These are phyloP conservation scores for Handroanthus guayacan DNA, from an alignment of 257 asterid species.

Conservation along the genomic window DNA sequence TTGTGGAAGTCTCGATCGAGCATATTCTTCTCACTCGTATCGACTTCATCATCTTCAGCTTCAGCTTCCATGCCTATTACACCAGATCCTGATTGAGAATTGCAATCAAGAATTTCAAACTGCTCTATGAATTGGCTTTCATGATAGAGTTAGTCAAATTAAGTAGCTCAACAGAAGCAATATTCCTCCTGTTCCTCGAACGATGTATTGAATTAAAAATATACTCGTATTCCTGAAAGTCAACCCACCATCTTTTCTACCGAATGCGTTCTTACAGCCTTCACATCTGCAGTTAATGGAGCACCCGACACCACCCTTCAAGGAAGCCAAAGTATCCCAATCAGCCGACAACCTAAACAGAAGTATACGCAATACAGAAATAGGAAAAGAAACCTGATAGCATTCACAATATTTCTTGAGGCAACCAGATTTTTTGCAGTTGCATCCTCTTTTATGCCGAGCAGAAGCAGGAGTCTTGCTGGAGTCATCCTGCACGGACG, in stretches of 20 bases:
- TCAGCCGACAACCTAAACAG: slow-evolving; percentile 42
- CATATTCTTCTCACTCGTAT: slow-evolving; percentile 44
- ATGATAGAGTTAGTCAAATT: not conserved
- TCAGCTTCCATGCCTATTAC: slow-evolving; percentile 65
- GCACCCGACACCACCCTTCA: slow-evolving; percentile 96
- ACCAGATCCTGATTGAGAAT: slow-evolving; percentile 44
- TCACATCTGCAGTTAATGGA: slow-evolving; percentile 95
- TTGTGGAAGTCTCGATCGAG: slow-evolving; percentile 48
- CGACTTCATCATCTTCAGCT: slow-evolving; percentile 70
- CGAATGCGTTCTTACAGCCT: slow-evolving; percentile 90
- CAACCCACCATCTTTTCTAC: slow-evolving; percentile 85
- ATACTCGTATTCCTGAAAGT: not conserved
- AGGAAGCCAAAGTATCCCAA: slow-evolving; percentile 24
- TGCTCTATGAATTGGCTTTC: not conserved
- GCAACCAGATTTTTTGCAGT: slow-evolving; percentile 97
- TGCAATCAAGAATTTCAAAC: slow-evolving; percentile 27
- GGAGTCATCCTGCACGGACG: slow-evolving; percentile 64
- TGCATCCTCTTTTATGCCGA: slow-evolving; percentile 98
- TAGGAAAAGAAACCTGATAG: slow-evolving; percentile 75
- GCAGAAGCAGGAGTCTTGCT: slow-evolving; percentile 98
- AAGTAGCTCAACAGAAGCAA: not conserved
- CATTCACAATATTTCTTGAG: slow-evolving; percentile 97
- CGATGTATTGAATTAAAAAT: not conserved
- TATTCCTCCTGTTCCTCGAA: too few species aligned
- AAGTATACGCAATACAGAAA: not conserved